Evolutionary conservation across 352 stramenopile species (phyloP).

Genomic region (Globisporangium acanthophoron): DNA sequence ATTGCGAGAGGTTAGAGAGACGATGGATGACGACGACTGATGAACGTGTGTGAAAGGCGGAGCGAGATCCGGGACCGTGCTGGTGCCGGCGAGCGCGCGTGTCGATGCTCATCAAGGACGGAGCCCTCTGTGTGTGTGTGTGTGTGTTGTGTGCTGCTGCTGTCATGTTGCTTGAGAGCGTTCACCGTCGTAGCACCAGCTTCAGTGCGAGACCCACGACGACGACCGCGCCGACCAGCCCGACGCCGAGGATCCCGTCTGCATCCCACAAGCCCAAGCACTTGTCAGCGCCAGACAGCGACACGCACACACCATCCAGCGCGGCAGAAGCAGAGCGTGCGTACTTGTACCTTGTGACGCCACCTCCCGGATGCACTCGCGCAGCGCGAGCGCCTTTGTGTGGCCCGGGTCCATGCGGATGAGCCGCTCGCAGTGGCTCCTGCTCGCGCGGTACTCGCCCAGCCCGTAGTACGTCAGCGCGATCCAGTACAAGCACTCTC

Average conservation of each 20-base stretch:
- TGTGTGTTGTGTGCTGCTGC: background rate
- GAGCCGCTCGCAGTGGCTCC: constrained; percentile 64
- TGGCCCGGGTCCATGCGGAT: constrained; percentile 72
- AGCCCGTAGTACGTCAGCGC: constrained; percentile 61
- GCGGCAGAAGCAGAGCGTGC: background rate
- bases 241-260: constrained; percentile 64
- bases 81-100: background rate
- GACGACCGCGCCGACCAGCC: constrained; percentile 64
- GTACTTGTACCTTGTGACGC: constrained; percentile 35
- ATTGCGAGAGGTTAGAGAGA: background rate
- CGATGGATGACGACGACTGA: background rate
- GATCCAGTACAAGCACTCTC: constrained; percentile 80
- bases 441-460: constrained; percentile 64
- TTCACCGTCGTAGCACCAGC: constrained; percentile 69
- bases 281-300: background rate
- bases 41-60: background rate
- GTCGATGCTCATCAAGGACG: background rate
- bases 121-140: background rate
- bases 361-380: constrained; percentile 73
- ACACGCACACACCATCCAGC: background rate
- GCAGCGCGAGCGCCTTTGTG: constrained; percentile 62
- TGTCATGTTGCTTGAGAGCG: background rate
- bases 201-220: constrained; percentile 68
- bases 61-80: background rate
- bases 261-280: background rate